These are phyloP conservation scores for Cryphonectria naterciae DNA, from an alignment of 2,329 filamentous ascomycete species.

Conservation along the genomic window DNA sequence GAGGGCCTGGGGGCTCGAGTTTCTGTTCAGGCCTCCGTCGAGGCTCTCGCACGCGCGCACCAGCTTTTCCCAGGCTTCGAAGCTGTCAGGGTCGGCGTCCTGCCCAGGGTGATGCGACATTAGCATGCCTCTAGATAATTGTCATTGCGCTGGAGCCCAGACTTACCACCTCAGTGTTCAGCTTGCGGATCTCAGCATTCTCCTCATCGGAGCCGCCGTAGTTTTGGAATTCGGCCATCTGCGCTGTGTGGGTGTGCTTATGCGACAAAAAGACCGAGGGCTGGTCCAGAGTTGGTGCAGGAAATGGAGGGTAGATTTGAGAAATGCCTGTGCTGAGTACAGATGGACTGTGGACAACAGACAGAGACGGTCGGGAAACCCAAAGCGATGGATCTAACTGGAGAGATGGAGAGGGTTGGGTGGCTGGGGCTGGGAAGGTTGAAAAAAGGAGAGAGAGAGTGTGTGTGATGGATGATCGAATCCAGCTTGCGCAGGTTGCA, in stretches of 20 bases:
- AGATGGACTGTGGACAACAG: background rate
- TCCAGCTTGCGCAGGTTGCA: conserved; percentile 18
- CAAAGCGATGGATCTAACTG: background rate
- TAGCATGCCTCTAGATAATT: background rate
- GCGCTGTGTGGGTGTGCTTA: conserved; percentile 13
- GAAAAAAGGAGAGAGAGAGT: conserved; percentile 2
- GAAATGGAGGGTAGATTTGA: background rate
- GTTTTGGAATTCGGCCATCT: conserved; percentile 72
- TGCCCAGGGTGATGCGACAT: conserved; percentile 36
- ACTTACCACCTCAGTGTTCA: conserved; percentile 77
- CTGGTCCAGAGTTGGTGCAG: background rate
- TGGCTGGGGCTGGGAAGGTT: background rate
- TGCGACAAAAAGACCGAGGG: conserved; percentile 20
- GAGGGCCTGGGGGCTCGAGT: conserved; percentile 93
- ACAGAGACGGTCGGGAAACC: background rate
- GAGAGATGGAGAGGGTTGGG: conserved; percentile 1
- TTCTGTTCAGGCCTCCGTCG: conserved; percentile 92
- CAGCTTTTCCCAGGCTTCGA: conserved; percentile 93
- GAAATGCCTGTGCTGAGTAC: background rate
- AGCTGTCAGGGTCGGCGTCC: conserved; percentile 81
- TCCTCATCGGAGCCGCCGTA: conserved; percentile 79
- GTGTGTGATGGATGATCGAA: background rate
- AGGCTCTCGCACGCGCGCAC: conserved; percentile 80
- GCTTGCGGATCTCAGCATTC: conserved; percentile 78
- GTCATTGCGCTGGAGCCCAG: background rate